A percentile compares a stretch with the other conserved stretches of the same genome.
Evolutionary conservation across 495 filamentous ascomycete genomes (phyloP).

Genomic region (Trichoderma gamsii): DNA sequence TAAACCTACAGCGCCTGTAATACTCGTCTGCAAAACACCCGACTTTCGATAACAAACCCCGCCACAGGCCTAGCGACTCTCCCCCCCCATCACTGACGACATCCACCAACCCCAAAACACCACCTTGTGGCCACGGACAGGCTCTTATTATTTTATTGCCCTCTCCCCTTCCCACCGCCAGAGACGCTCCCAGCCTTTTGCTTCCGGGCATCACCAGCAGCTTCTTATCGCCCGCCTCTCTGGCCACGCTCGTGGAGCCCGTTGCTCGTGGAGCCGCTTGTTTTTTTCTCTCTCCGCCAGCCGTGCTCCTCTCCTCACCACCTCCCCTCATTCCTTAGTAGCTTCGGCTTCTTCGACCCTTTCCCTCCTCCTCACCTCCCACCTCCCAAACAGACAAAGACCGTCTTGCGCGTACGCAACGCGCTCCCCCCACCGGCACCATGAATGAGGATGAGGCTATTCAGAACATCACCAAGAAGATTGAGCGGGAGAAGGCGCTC

Average conservation of each 20-base stretch:
- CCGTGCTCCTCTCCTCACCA: background rate
- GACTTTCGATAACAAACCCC: background rate
- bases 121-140: background rate
- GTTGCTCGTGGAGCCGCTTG: conserved; percentile 7
- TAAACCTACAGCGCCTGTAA: no score
- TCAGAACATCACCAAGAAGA: conserved; percentile 89
- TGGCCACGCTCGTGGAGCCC: background rate
- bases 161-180: background rate
- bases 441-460: conserved; percentile 77
- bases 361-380: background rate
- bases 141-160: background rate
- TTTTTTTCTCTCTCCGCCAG: conserved; percentile 7
- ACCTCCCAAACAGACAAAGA: background rate
- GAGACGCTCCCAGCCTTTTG: background rate
- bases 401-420: conserved; percentile 16
- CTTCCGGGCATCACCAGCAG: conserved; percentile 4
- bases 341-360: background rate
- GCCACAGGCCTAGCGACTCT: conserved; percentile 8
- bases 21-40: background rate
- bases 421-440: conserved; percentile 24
- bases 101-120: conserved; percentile 9
- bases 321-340: background rate
- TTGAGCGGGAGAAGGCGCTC: conserved; percentile 92
- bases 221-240: background rate
- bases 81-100: conserved; percentile 13